These are phyloP conservation scores for Dendrobium nobile DNA, from an alignment of 106 monocot species.

Conservation along the genomic window DNA sequence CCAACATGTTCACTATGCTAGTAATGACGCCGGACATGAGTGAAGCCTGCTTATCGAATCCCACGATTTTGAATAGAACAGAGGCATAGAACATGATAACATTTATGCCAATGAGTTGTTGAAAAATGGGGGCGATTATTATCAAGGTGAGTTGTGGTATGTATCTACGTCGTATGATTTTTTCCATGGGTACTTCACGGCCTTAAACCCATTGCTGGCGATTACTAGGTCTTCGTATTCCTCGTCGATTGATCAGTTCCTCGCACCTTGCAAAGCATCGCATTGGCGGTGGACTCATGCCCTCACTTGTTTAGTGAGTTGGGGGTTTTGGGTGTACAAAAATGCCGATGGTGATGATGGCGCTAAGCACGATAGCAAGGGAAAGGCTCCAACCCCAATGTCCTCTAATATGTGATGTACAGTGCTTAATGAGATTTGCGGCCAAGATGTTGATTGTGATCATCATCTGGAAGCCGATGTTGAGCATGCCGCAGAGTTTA, in stretches of 20 bases:
- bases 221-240: background rate
- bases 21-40: background rate
- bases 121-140: background rate
- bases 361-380: no score
- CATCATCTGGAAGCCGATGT: no score
- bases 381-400: no score
- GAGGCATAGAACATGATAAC: background rate
- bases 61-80: background rate
- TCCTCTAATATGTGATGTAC: no score
- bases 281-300: background rate
- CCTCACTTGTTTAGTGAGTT: no score
- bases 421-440: no score
- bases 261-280: background rate
- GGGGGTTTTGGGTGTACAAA: no score
- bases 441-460: no score
- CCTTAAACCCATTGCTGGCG: background rate
- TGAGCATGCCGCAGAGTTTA: no score
- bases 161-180: background rate
- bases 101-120: no score
- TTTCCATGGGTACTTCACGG: background rate
- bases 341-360: no score
- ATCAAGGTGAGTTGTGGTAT: background rate
- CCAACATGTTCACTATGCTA: background rate
- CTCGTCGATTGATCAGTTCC: background rate
- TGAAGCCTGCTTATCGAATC: background rate